phyloP scores from a whole-genome alignment of 768 basidiomycete genomes.

The Pulveroboletus frians region DNA sequence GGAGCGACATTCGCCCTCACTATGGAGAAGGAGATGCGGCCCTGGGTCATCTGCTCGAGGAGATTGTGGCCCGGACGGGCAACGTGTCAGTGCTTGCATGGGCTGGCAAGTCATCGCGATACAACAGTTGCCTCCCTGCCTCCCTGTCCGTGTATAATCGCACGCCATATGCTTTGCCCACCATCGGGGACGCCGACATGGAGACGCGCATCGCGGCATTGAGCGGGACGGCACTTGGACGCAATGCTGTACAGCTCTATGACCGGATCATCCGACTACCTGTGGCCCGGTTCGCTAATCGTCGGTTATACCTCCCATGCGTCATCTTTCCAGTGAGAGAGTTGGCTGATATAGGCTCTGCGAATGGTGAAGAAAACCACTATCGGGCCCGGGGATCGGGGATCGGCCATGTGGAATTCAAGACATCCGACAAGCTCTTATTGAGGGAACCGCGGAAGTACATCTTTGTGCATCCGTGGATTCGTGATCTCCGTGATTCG shows the following conservation, averaged over 20 bases:
- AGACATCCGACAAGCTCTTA: background rate
- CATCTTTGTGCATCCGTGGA: too few relatives aligned
- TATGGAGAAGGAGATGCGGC: conserved; percentile 6
- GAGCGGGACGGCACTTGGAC: background rate
- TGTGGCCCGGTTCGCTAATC: background rate
- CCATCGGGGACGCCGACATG: background rate
- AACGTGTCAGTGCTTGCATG: conserved; percentile 3
- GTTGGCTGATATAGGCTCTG: background rate
- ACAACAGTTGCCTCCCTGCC: conserved; percentile 10
- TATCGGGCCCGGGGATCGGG: conserved; percentile 5
- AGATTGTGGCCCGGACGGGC: conserved; percentile 5
- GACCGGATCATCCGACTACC: background rate
- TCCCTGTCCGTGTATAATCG: background rate
- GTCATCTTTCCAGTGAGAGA: conserved; percentile 3
- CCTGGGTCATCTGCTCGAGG: conserved; percentile 5
- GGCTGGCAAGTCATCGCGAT: conserved; percentile 1
- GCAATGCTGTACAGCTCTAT: background rate
- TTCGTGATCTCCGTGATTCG: too few relatives aligned
- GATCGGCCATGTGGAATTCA: conserved; percentile 5
- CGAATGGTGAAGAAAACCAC: background rate
- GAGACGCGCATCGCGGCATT: background rate
- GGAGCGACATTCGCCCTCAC: conserved; percentile 1
- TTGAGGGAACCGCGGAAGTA: background rate
- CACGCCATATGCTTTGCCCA: too few relatives aligned
- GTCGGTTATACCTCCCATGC: conserved; percentile 8